Base-by-base conservation (phyloP, 179 eudicot genomes). In the Amaranthus tricolor region DNA sequence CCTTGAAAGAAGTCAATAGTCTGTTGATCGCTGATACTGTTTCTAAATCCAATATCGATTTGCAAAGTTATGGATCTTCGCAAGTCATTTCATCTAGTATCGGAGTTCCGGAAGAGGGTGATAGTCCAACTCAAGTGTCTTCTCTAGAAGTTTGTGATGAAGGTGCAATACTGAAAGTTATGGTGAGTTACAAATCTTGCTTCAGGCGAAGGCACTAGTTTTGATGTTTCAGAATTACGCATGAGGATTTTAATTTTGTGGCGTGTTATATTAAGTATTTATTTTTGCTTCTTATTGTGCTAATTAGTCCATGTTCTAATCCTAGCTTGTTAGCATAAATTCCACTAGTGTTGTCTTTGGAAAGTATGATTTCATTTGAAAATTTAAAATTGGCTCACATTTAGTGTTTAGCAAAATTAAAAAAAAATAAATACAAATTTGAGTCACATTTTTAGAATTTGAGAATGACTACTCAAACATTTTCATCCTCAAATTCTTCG, bases 111-210 rank as follows among this genome's bases (percentile, higher is more conserved):
- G 98, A 92, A 82, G 97, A 89, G 83, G 88, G 88, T 58, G 82
- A 67, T 79, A 87, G 94, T 75, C 89, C 90, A 16, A 78, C 83
- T 65, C 97, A 94, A 86, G 87, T 70, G 21, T 85, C 93, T 21
- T 85, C 93, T 0, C 74, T 77, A 54, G 96, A 90, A 73, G 75
- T 82, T 57, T 89, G 83, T 50, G 97, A 94, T 78, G 94, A 94
- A 85, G 86, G 73, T 76, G 93, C 97, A 52, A 88, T 92, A 52
- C 84, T 92, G 14, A 92, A 92, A 90, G 98, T 94, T 67, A 94
- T 92, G 98, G 98, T 92, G 82, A 87, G 94, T 75, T 54, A 7
- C 47, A 66, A 57, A 43, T 52, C 50, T 6, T 62, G 59, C 51
- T 40, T 10, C 31, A 59, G 21, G 31, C 10, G 11, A 7, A n/a